Base-by-base conservation (phyloP, 2,329 filamentous ascomycete species). In the Westerdykella ornata region DNA sequence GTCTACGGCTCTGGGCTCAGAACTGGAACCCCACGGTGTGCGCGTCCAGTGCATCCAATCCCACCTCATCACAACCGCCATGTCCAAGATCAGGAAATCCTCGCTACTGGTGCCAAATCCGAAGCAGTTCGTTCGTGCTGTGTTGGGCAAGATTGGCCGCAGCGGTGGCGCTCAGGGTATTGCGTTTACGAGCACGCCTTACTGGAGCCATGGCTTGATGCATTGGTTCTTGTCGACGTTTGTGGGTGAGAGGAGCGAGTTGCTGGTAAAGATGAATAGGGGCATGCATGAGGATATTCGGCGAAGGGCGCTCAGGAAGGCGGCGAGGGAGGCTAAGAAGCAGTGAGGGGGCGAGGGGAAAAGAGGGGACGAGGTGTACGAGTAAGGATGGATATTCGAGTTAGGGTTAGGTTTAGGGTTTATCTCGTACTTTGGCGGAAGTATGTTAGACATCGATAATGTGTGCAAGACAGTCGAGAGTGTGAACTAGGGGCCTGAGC, bases 21-120 rank as follows among this genome's bases (percentile, higher is more conserved):
- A 98, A 68, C 77, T 98, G 20, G 80, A 84, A 48, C 79, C 82
- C 1, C 76, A 85, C 55, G 85, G 87, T 43, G 81, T 98, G 31
- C 83, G 88, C 49, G 88, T 95, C n/a, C 82, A 97, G 67, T 79
- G 97, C 37, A 83, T 94, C 19, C 78, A 97, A 54, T 88, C 85
- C 55, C 94, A 98, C 67, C 80, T 98, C 36, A 86, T 98, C 57
- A 94, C 88, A 4, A 90, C 87, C 1, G 88, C 90, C 59, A 98
- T 98, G 92, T 90, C 85, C 69, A 98, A 98, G 76, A 81, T 98
- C 56, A 84, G 87, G 57, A 84, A 82, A 42, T 73, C 88, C 0
- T 90, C 79, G 49, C 68, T 82, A 35, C 72, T 88, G 43, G 84
- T 97, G 35, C 92, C 92, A 8, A 88, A 76, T 44, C 85, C 90